Conservation (phyloP, 768 basidiomycete species). For the Podaxis pistillaris region DNA sequence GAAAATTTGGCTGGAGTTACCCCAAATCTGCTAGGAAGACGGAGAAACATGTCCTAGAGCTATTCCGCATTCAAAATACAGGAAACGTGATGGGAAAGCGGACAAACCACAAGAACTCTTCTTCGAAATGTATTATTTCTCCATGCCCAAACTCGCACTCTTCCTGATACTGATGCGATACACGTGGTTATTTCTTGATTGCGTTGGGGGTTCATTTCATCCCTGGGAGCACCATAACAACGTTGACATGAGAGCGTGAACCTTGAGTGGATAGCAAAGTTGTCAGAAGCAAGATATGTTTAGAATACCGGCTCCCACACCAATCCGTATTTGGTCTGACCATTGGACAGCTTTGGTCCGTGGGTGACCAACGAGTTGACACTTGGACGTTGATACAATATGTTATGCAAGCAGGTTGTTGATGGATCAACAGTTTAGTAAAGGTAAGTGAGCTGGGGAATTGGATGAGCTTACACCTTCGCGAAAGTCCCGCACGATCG, state of each 20-base stretch:
- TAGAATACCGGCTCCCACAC: slow-evolving; percentile 11
- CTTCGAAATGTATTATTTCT: neutral
- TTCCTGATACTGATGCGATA: slow-evolving; percentile 7
- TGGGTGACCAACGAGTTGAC: neutral
- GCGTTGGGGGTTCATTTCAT: slow-evolving; percentile 1
- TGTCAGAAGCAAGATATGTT: neutral
- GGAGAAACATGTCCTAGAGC: neutral
- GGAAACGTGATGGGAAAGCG: neutral
- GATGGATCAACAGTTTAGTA: neutral
- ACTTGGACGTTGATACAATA: neutral
- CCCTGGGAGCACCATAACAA: slow-evolving; percentile 12
- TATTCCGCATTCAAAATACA: neutral
- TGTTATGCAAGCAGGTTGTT: neutral
- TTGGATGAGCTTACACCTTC: neutral
- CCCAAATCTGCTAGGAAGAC: neutral
- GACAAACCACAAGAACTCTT: neutral
- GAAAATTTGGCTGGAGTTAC: neutral
- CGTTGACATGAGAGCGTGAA: slow-evolving; percentile 10
- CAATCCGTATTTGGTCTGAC: neutral
- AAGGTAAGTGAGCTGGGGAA: neutral
- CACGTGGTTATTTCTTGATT: slow-evolving; percentile 12
- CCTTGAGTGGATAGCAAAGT: neutral
- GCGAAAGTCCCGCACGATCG: too few relatives aligned
- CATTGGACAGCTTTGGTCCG: neutral
- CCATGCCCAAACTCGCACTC: neutral